A percentile compares a stretch with the other conserved stretches of the same genome.
These are phyloP conservation scores for Peterozyma xylosa DNA, from an alignment of 805 yeast species.

Conservation along the genomic window DNA sequence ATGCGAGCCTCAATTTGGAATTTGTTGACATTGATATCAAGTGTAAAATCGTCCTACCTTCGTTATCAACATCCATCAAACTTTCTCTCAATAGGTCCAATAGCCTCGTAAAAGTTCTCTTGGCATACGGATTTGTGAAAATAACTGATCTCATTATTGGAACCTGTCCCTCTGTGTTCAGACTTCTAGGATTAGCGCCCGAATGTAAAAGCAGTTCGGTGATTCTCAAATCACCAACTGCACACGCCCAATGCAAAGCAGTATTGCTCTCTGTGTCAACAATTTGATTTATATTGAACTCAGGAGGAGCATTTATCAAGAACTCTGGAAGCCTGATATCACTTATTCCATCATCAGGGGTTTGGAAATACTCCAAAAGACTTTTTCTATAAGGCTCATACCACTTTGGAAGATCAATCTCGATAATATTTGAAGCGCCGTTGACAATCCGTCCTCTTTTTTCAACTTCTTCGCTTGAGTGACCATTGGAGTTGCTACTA, in stretches of 20 bases:
- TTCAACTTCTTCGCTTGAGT: neutral
- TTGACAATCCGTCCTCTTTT: neutral
- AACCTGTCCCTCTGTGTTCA: conserved; percentile 72
- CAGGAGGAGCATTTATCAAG: conserved; percentile 53
- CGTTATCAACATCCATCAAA: conserved; percentile 67
- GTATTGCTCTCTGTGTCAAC: conserved; percentile 95
- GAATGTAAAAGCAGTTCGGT: conserved; percentile 67
- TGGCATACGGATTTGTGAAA: conserved; percentile 81
- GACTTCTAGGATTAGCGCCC: conserved; percentile 61
- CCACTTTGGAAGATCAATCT: conserved; percentile 1
- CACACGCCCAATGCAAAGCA: conserved; percentile 95
- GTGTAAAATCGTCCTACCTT: conserved; percentile 75
- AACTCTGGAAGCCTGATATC: conserved; percentile 51
- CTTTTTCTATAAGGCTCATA: conserved; percentile 35
- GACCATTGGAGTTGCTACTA: conserved; percentile 1
- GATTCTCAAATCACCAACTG: conserved; percentile 80
- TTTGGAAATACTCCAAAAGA: conserved; percentile 45
- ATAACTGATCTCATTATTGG: conserved; percentile 79
- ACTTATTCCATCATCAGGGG: conserved; percentile 42
- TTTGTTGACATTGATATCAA: conserved; percentile 71
- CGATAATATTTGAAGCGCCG: neutral
- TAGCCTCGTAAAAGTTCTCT: conserved; percentile 71
- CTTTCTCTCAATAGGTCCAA: conserved; percentile 72
- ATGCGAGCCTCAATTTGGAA: conserved; percentile 60
- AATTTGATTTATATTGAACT: conserved; percentile 65